These are phyloP conservation scores for Phialemoniopsis sp. DNA, from an alignment of 2,329 filamentous ascomycete genomes.

Conservation along the genomic window DNA sequence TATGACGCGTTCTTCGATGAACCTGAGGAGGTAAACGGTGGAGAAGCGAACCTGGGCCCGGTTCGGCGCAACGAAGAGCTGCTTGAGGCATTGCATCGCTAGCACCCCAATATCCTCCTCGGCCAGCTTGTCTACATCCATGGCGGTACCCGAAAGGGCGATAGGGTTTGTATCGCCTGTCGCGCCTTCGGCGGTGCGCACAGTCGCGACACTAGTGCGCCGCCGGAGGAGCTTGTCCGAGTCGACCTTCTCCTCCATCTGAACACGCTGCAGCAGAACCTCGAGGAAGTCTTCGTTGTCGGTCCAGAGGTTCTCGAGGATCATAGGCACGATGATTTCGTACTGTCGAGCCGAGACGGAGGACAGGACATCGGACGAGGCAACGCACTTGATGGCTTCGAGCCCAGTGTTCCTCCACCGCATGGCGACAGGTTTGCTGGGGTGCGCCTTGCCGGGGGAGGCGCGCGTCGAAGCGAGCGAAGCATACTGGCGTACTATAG, in stretches of 20 bases:
- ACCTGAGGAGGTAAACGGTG: slow-evolving; percentile 69
- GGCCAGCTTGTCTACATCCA: slow-evolving; percentile 83
- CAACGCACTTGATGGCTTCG: slow-evolving; percentile 76
- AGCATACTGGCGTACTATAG: slow-evolving; percentile 76
- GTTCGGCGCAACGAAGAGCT: slow-evolving; percentile 80
- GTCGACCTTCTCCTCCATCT: slow-evolving; percentile 65
- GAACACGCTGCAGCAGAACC: slow-evolving; percentile 61
- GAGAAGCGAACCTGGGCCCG: slow-evolving; percentile 76
- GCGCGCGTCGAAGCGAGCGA: slow-evolving; percentile 67
- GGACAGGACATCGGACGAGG: slow-evolving; percentile 73
- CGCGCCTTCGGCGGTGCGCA: slow-evolving; percentile 63
- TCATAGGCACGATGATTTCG: slow-evolving; percentile 73
- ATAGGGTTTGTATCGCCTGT: slow-evolving; percentile 58
- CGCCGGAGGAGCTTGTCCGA: slow-evolving; percentile 61
- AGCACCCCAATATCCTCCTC: slow-evolving; percentile 85
- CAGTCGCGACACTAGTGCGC: slow-evolving; percentile 75
- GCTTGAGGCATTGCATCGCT: slow-evolving; percentile 81
- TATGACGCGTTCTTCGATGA: slow-evolving; percentile 59
- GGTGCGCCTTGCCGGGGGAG: slow-evolving; percentile 43
- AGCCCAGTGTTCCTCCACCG: slow-evolving; percentile 73
- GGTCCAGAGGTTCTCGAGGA: slow-evolving; percentile 82
- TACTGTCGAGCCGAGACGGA: slow-evolving; percentile 74
- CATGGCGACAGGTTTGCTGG: slow-evolving; percentile 70
- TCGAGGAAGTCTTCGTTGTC: slow-evolving; percentile 67
- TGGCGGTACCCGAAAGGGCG: slow-evolving; percentile 74